These are phyloP conservation scores for Camellia granthamiana DNA, from an alignment of 148 eudicot species.

Conservation along the genomic window DNA sequence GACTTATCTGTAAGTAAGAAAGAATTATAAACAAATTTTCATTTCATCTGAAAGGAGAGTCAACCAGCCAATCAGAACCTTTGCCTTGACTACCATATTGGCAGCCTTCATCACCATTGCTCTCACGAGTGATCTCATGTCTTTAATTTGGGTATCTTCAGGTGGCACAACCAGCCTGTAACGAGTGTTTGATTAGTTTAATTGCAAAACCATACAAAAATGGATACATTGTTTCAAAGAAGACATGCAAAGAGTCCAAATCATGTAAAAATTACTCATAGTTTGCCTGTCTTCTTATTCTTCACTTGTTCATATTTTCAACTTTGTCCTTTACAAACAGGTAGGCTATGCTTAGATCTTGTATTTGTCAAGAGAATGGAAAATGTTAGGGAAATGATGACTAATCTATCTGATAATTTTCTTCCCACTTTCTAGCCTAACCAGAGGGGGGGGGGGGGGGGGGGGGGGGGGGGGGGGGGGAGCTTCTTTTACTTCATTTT, in stretches of 20 bases:
- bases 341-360: too few relatives aligned
- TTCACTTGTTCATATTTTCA: too few relatives aligned
- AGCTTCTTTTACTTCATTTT: too few relatives aligned
- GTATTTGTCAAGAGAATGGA: too few relatives aligned
- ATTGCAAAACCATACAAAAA: neutral
- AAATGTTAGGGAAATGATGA: neutral
- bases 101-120: conserved; percentile 50
- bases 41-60: neutral
- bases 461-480: too few relatives aligned
- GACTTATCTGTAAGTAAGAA: neutral
- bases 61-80: conserved; percentile 42
- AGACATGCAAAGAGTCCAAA: neutral
- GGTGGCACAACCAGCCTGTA: conserved; percentile 48
- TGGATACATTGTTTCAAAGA: neutral
- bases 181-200: conserved; percentile 10
- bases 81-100: conserved; percentile 57
- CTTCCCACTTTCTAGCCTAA: too few relatives aligned
- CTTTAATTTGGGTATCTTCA: conserved; percentile 70
- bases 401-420: too few relatives aligned
- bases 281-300: too few relatives aligned
- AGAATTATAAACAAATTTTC: neutral
- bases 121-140: conserved; percentile 44
- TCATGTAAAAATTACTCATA: too few relatives aligned
- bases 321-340: too few relatives aligned
- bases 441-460: too few relatives aligned